Percentiles rank a stretch among this genome's conserved stretches.
These are phyloP conservation scores for Jamesozyma hellenica DNA, from an alignment of 805 yeast genomes.

Conservation along the genomic window DNA sequence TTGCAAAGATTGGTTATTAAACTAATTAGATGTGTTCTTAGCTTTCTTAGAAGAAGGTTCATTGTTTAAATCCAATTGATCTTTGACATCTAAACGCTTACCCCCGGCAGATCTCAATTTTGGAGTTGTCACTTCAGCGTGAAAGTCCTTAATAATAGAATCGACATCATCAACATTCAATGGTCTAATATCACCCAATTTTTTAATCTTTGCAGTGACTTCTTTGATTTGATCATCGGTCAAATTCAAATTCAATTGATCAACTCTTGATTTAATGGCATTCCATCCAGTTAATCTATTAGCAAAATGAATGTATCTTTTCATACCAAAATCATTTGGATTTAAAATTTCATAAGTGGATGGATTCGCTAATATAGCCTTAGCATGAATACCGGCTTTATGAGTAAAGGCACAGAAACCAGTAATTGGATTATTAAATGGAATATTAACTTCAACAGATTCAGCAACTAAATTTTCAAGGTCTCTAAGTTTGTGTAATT, in stretches of 20 bases:
- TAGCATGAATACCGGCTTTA: conserved; percentile 98
- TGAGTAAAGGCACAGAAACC: conserved; percentile 99
- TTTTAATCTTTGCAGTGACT: conserved; percentile 86
- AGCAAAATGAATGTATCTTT: conserved; percentile 95
- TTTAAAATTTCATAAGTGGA: conserved; percentile 95
- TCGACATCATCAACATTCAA: conserved; percentile 95
- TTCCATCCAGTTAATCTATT: conserved; percentile 98
- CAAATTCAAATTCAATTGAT: conserved; percentile 81
- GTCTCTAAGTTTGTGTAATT: conserved; percentile 90
- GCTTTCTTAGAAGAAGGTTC: conserved; percentile 29
- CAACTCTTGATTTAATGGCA: conserved; percentile 96
- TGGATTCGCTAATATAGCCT: conserved; percentile 96
- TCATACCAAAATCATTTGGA: conserved; percentile 91
- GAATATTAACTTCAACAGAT: conserved; percentile 92
- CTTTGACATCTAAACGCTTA: conserved; percentile 9
- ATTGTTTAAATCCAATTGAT: conserved; percentile 4
- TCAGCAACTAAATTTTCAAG: conserved; percentile 93
- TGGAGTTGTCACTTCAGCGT: conserved; percentile 62
- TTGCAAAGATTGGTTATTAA: no score
- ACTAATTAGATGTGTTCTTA: conserved; percentile 5
- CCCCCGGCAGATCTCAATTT: conserved; percentile 25
- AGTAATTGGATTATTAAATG: conserved; percentile 96
- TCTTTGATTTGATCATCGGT: conserved; percentile 92
- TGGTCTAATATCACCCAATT: conserved; percentile 89
- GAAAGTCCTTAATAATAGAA: conserved; percentile 89